These are phyloP conservation scores for Xanthoceras sorbifolium DNA, from an alignment of 345 rosid species.

Conservation along the genomic window DNA sequence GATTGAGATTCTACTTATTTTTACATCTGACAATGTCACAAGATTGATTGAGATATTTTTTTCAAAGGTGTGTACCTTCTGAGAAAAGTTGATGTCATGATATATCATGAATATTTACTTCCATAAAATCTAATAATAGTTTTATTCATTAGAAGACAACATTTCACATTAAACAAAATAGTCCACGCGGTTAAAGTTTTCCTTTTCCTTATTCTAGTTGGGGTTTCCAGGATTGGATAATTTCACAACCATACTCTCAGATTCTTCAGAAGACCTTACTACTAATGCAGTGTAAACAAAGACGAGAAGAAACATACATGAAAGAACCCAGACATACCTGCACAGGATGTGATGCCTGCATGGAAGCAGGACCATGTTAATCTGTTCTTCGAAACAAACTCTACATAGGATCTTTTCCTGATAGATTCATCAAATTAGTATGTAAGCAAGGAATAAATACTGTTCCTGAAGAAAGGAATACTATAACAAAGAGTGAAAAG, in stretches of 20 bases:
- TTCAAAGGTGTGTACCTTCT: background rate
- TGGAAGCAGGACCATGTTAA: conserved; percentile 71
- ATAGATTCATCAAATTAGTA: conserved; percentile 20
- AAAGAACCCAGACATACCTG: conserved; percentile 47
- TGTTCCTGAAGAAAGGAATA: background rate
- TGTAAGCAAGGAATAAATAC: background rate
- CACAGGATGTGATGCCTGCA: conserved; percentile 87
- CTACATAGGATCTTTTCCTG: conserved; percentile 91
- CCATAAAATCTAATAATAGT: background rate
- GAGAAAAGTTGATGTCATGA: background rate
- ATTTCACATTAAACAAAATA: background rate
- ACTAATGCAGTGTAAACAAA: background rate
- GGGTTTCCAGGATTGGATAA: background rate
- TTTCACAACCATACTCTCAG: background rate
- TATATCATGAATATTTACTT: too few relatives aligned
- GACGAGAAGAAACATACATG: background rate
- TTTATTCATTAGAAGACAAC: background rate
- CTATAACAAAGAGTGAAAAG: background rate
- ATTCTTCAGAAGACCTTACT: background rate
- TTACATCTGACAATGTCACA: background rate
- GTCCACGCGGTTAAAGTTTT: too few relatives aligned
- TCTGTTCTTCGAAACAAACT: conserved; percentile 88
- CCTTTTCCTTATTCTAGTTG: too few relatives aligned
- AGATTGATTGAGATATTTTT: background rate
- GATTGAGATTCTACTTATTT: background rate